Evolutionary conservation across 345 rosid species (phyloP), one percentile per base, ranked within the genome.

Genomic region (Populus ilicifolia): DNA sequence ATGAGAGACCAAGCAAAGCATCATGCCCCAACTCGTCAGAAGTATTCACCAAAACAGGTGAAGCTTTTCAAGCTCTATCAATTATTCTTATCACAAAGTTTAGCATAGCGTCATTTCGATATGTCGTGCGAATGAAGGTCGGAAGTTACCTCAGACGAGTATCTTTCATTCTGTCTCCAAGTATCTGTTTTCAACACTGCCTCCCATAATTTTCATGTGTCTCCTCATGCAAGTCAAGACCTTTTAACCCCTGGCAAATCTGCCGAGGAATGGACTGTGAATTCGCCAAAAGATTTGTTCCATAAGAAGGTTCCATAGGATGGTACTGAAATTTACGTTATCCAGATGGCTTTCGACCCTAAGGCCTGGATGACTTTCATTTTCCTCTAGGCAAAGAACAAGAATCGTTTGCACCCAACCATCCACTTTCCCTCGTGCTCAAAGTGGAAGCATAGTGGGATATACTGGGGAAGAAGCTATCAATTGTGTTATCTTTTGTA

Each of bases 281-380:
- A 80, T 77, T 88, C 50, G 87, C 27, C 73, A 61, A 74, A 39
- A 54, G 74, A 75, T 84, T 86, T 69, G 79, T 70, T 77, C 84
- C 88, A 79, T 73, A 73, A 63, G 86, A 82, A 77, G 89, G 78
- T 69, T 88, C 91, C 23, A 80, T 56, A 33, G 98, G 98, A 88
- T 91, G 98, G 81, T 88, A 91, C 78, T 93, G 95, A 89, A 94
- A 93, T 84, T 84, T 94, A 78, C 91, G 93, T 70, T 82, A 72
- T 70, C 74, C 86, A 56, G 85, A 79, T 12, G 88, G 86, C 83
- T 82, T 88, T 70, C 78, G 83, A 82, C 83, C 77, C 41, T 66
- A 63, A 69, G 79, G 79, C 83, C 78, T 81, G 67, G 89, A 82
- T 80, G 85, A 80, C 81, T 84, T 88, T 69, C 84, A 89, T 79